A percentile compares a stretch with the other conserved stretches of the same genome.
Evolutionary conservation across 805 yeast genomes (phyloP).

Genomic region (Brettanomyces naardenensis): DNA sequence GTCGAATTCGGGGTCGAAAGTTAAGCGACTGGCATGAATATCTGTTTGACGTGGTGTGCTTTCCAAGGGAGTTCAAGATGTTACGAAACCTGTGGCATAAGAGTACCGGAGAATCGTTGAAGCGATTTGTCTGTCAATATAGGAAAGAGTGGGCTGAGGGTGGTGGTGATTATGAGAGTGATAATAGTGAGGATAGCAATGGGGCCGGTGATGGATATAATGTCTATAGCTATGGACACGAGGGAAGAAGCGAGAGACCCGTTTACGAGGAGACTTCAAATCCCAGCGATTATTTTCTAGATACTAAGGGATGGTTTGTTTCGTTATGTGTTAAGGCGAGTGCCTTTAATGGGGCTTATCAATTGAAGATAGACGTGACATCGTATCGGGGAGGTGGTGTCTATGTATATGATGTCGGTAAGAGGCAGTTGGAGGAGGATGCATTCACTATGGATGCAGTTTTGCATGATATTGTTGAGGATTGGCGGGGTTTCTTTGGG

Average conservation of each 20-base stretch:
- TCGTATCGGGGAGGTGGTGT: background rate
- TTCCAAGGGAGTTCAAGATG: background rate
- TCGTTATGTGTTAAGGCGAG: background rate
- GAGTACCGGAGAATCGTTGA: background rate
- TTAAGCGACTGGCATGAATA: background rate
- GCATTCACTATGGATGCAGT: background rate
- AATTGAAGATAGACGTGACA: background rate
- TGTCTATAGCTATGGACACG: too few species aligned
- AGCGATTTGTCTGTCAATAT: background rate
- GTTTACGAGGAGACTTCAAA: too few species aligned
- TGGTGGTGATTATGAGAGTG: background rate
- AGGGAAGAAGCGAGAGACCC: too few species aligned
- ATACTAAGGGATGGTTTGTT: background rate
- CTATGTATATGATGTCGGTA: background rate
- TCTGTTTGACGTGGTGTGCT: constrained; percentile 1
- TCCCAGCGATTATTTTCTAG: too few species aligned
- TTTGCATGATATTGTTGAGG: background rate
- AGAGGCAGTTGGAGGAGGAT: background rate
- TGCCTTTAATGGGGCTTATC: background rate
- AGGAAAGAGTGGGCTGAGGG: background rate
- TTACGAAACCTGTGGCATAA: background rate
- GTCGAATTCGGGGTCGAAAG: background rate
- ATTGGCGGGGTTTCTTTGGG: background rate
- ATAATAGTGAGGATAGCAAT: background rate
- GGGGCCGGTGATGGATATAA: background rate